Evolutionary conservation across 441 rosid species (phyloP), one percentile per base, ranked within the genome.

Genomic region (California macrophylla): DNA sequence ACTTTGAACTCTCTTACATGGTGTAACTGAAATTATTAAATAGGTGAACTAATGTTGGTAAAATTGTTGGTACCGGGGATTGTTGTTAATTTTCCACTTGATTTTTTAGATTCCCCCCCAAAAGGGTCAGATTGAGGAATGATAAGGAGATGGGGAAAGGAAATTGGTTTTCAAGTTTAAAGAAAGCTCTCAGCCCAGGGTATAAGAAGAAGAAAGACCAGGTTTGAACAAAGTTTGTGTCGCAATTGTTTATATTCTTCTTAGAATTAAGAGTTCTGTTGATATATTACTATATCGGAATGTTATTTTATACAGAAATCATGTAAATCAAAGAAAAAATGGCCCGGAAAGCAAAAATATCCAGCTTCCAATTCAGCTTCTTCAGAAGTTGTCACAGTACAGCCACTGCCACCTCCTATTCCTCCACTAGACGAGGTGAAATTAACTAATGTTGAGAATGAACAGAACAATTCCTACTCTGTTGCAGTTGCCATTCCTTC

Each of bases 101-200:
- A n/a, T n/a, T 20, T 28, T 71, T 69, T 38, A n/a, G 71, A 65
- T 71, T 32, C 21, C 26, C 10, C 62, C 68, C 60, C 36, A 21
- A 76, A 73, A 72, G 80, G 81, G 72, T 74, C 71, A 64, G 24
- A 64, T 29, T 40, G 67, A 65, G 82, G 77, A 82, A 80, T 74
- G 75, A 75, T 77, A 71, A 80, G 79, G 82, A 80, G 81, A 93
- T 94, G 98, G 97, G 98, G 68, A 91, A 90, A 80, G 93, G 92
- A 32, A 94, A 92, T 72, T 94, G 98, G 98, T 85, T 94, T 76
- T 85, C 96, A 45, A 82, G 80, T 34, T 87, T 90, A 66, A 94
- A 83, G 89, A 94, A 87, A 73, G 91, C 91, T 65, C 84, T 91
- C 67, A 89, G 93, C 79, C 92, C 97, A 20, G 85, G 87, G 6